These are phyloP conservation scores for Colletotrichum eleusines DNA, from an alignment of 2,329 filamentous ascomycete species.

Conservation along the genomic window DNA sequence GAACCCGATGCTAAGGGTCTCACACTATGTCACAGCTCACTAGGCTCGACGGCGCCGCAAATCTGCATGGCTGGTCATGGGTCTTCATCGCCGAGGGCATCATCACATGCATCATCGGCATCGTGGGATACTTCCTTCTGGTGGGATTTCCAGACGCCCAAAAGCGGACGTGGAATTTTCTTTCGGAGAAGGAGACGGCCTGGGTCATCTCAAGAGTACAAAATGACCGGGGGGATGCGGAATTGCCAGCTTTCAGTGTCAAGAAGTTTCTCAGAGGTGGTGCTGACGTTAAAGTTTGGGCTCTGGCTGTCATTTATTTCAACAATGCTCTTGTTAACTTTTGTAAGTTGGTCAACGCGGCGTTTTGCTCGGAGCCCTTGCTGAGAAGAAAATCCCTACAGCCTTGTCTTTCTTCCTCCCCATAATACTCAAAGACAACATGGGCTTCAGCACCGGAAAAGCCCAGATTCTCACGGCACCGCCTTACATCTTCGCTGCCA, in stretches of 20 bases:
- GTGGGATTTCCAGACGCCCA: conserved; percentile 83
- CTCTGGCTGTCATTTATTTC: conserved; percentile 58
- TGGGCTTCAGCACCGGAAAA: conserved; percentile 47
- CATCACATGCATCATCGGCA: conserved; percentile 53
- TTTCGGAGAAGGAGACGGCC: conserved; percentile 73
- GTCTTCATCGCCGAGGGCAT: conserved; percentile 77
- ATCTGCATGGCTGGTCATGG: conserved; percentile 67
- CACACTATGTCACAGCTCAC: conserved; percentile 2
- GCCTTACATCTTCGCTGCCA: conserved; percentile 70
- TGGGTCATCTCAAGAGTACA: conserved; percentile 77
- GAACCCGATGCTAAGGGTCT: conserved; percentile 41
- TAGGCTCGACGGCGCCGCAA: conserved; percentile 66
- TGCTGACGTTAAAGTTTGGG: conserved; percentile 80
- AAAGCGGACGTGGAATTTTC: conserved; percentile 60
- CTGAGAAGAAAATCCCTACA: conserved; percentile 53
- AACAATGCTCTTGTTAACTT: conserved; percentile 41
- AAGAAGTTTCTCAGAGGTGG: conserved; percentile 75
- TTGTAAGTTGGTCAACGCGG: conserved; percentile 2
- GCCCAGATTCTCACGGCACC: conserved; percentile 70
- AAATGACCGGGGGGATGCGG: conserved; percentile 71
- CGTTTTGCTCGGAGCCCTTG: neutral
- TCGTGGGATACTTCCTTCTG: conserved; percentile 70
- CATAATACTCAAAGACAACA: conserved; percentile 61
- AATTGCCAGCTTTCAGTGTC: conserved; percentile 76
- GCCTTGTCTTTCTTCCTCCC: conserved; percentile 67